Evolutionary conservation across 169 alveolate species (phyloP).

Genomic region (Plasmodium vivax): DNA sequence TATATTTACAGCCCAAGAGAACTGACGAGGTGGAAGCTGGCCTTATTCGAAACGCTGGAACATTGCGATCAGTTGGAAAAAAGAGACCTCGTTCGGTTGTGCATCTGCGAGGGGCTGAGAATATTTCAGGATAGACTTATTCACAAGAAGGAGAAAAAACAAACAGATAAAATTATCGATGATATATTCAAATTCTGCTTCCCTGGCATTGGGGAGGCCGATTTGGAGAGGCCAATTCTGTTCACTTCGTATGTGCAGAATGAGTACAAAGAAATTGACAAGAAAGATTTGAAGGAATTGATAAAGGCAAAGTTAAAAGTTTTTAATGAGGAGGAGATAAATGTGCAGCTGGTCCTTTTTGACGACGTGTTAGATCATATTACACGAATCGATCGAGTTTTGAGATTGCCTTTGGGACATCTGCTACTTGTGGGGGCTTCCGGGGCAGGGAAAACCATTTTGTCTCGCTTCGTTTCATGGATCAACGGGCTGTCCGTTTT

Average conservation of each 20-base stretch:
- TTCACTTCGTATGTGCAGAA: slow-evolving; percentile 86
- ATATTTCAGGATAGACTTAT: slow-evolving; percentile 97
- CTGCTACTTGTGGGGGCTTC: slow-evolving; percentile 96
- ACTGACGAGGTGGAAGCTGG: slow-evolving; percentile 98
- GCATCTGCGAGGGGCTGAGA: slow-evolving; percentile 96
- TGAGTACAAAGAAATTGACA: slow-evolving; percentile 83
- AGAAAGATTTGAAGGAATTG: slow-evolving; percentile 89
- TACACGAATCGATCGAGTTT: slow-evolving; percentile 96
- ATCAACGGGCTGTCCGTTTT: slow-evolving; percentile 95
- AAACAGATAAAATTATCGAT: slow-evolving; percentile 94
- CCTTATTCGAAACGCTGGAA: slow-evolving; percentile 88
- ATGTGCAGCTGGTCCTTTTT: slow-evolving; percentile 94
- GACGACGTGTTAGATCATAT: slow-evolving; percentile 97
- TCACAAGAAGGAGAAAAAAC: slow-evolving; percentile 91
- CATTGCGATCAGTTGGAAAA: slow-evolving; percentile 66
- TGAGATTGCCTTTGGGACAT: slow-evolving; percentile 98
- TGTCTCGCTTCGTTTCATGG: slow-evolving; percentile 97
- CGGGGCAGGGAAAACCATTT: slow-evolving; percentile 97
- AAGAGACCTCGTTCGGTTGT: slow-evolving; percentile 89
- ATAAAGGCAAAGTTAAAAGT: slow-evolving; percentile 86
- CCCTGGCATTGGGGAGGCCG: slow-evolving; percentile 68
- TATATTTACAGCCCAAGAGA: slow-evolving; percentile 98
- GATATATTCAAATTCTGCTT: slow-evolving; percentile 85
- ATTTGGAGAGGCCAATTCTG: slow-evolving; percentile 90
- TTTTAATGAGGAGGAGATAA: slow-evolving; percentile 96